Conservation (phyloP, 2,329 filamentous ascomycete species). For the Mariannaea elegans region DNA sequence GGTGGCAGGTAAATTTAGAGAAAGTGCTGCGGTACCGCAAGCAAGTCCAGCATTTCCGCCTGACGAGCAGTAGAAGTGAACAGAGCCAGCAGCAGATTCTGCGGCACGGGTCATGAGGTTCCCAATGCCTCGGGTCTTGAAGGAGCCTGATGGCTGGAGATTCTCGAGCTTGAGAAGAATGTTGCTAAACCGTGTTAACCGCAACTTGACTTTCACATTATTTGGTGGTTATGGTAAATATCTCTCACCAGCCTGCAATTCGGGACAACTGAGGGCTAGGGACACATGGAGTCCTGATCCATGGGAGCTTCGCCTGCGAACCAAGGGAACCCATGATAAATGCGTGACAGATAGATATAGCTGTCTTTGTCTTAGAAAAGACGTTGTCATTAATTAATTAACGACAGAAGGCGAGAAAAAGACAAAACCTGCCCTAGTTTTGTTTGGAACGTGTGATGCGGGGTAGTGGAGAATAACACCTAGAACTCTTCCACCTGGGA, state of each 20-base stretch:
- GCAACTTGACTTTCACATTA: not conserved
- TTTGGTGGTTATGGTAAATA: slow-evolving; percentile 15
- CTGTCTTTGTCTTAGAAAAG: not conserved
- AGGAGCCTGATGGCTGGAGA: slow-evolving; percentile 84
- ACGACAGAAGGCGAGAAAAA: too few relatives aligned
- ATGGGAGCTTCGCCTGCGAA: slow-evolving; percentile 60
- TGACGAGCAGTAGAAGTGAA: slow-evolving; percentile 82
- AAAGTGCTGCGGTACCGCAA: slow-evolving; percentile 75
- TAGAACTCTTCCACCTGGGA: too few relatives aligned
- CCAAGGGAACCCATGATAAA: slow-evolving; percentile 52
- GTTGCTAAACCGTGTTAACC: slow-evolving; percentile 57
- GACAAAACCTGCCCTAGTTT: not conserved
- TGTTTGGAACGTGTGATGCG: too few relatives aligned
- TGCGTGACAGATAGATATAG: not conserved
- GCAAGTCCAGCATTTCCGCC: slow-evolving; percentile 89
- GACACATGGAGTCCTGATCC: slow-evolving; percentile 77
- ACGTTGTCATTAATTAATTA: too few relatives aligned
- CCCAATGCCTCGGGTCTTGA: slow-evolving; percentile 84
- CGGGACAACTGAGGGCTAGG: slow-evolving; percentile 73
- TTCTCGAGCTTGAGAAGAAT: slow-evolving; percentile 88
- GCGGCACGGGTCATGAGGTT: slow-evolving; percentile 66
- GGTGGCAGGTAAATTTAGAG: slow-evolving; percentile 72
- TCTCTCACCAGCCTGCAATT: slow-evolving; percentile 75
- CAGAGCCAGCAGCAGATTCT: slow-evolving; percentile 43
- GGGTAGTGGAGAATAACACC: too few relatives aligned